phyloP scores from a whole-genome alignment of 1,284 basidiomycete genomes.

The Melampsora abietis-canadensis region DNA sequence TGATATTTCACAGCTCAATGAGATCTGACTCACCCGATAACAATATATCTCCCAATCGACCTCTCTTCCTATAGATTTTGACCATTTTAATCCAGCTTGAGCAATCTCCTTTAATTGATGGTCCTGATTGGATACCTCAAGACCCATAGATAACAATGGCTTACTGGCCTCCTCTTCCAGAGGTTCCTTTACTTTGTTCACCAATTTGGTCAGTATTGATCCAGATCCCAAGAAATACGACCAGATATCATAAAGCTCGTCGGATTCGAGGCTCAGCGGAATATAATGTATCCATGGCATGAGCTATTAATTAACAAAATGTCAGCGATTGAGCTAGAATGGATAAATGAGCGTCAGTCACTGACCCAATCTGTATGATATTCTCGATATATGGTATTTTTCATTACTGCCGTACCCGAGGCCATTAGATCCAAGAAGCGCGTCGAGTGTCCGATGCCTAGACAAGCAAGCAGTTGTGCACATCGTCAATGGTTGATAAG shows the following conservation, averaged over 20 bases:
- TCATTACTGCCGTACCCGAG: constrained; percentile 14
- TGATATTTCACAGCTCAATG: neutral
- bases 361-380: constrained; percentile 35
- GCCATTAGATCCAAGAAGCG: constrained; percentile 20
- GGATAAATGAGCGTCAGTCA: neutral
- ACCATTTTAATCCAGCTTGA: neutral
- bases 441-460: constrained; percentile 23
- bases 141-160: neutral
- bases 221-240: constrained; percentile 10
- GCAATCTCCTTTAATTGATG: constrained; percentile 11
- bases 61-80: constrained; percentile 10
- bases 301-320: neutral
- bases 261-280: constrained; percentile 20
- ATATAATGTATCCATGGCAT: constrained; percentile 37
- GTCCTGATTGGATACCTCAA: constrained; percentile 2
- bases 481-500: too few species aligned
- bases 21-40: constrained; percentile 17
- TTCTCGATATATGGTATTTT: constrained; percentile 33
- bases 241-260: constrained; percentile 32
- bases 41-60: constrained; percentile 36
- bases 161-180: neutral
- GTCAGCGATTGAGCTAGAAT: neutral
- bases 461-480: neutral
- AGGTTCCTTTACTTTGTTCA: neutral
- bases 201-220: too few species aligned